Evolutionary conservation across 257 asterid genomes (phyloP), one percentile per base, ranked within the genome.

Genomic region (Nemophila menziesii): DNA sequence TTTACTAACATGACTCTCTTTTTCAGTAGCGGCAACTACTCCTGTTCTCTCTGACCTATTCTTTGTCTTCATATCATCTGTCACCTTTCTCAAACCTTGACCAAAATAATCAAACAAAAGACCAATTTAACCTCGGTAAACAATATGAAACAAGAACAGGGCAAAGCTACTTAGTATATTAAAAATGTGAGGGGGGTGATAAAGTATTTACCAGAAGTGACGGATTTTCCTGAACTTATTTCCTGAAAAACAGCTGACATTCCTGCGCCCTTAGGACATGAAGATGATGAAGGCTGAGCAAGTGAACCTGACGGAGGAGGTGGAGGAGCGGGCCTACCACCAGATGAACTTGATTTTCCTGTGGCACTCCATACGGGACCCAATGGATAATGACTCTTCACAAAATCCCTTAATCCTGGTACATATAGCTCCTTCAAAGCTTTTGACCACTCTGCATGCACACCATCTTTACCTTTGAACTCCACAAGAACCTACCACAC

Each of bases 351-450:
- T 51, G 71, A 47, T 58, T 69, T 79, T 40, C 86, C 94, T 11
- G 81, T 69, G 44, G 86, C 77, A 64, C 76, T 79, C 99, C 99
- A 90, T 40, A 82, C 94, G 50, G 94, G 99, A 18, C 99, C 99
- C 62, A 90, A 63, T 16, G 96, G 96, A 64, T 77, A 77, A 54
- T 81, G 86, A 54, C 66, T 49, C 74, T 81, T 90, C 62, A 90
- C 93, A 36, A 76, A 90, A 63, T 85, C 99, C 68, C 99, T 79
- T 70, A 90, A 69, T 39, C 96, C 96, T 13, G 99, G 93, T 22
- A 85, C 21, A 62, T 85, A 90, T 20, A 90, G 82, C 66, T 85
- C 96, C 68, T 90, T 90, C 57, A 90, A 54, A 43, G 99, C 87
- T 67, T 73, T 90, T 62, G 93, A 94, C 99, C 99, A 90, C 62